phyloP scores from a whole-genome alignment of 2,329 filamentous ascomycete genomes.

The Fusarium temperatum region DNA sequence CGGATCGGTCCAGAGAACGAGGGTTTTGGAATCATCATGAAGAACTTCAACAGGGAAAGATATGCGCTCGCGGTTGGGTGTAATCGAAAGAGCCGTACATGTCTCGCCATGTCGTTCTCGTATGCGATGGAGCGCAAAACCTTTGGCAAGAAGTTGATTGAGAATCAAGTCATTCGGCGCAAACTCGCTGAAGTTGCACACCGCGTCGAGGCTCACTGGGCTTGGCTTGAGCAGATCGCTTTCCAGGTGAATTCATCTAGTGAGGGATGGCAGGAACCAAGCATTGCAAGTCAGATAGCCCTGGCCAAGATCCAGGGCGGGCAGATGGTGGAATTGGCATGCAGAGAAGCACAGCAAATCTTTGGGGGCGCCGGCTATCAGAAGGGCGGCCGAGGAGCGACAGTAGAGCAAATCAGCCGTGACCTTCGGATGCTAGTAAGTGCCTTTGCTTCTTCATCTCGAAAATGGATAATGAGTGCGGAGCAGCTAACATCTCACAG shows the following conservation, averaged over 20 bases:
- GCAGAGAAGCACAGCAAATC: not conserved
- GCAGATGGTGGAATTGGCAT: not conserved
- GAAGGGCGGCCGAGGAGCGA: not conserved
- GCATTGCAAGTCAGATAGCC: not conserved
- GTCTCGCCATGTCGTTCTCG: not conserved
- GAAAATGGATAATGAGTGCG: not conserved
- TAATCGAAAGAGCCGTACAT: not conserved
- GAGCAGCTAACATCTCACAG: not conserved
- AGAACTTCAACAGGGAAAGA: not conserved
- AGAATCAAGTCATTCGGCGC: not conserved
- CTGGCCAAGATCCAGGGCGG: not conserved
- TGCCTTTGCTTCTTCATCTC: not conserved
- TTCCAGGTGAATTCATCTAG: not conserved
- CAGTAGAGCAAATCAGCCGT: not conserved
- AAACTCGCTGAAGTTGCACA: not conserved
- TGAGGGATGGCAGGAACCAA: not conserved
- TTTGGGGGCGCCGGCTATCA: not conserved
- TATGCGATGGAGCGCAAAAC: not conserved
- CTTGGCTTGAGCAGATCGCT: not conserved
- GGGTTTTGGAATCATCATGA: not conserved
- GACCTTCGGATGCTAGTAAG: not conserved
- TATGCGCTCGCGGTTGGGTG: not conserved
- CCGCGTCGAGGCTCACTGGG: not conserved
- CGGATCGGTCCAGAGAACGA: not conserved
- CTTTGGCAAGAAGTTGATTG: not conserved